Conservation (phyloP, 352 stramenopile species). For the Peronosclerospora sorghi region DNA sequence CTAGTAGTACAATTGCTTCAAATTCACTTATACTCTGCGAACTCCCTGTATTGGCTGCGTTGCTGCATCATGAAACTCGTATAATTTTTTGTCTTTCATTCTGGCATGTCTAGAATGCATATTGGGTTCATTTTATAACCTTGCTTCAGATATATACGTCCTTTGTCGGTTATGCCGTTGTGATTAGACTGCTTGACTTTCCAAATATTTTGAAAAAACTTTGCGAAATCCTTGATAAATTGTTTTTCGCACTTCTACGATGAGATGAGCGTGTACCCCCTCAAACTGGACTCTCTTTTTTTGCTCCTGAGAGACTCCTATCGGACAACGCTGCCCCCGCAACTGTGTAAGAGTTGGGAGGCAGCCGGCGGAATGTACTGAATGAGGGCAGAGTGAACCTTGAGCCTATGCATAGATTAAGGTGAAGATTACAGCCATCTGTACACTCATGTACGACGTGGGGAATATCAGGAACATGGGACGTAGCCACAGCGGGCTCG, state of each 20-base stretch:
- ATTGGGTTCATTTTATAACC: background rate
- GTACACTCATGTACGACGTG: background rate
- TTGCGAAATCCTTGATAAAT: constrained; percentile 1
- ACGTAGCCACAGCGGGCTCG: background rate
- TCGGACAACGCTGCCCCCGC: background rate
- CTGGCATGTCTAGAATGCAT: background rate
- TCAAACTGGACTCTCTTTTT: background rate
- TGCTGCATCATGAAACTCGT: constrained; percentile 10
- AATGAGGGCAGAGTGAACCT: background rate
- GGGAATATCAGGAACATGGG: background rate
- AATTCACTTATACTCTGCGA: constrained; percentile 5
- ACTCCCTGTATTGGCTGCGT: constrained; percentile 5
- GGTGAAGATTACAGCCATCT: background rate
- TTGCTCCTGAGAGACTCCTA: background rate
- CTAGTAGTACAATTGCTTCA: constrained; percentile 7
- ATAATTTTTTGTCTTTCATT: constrained; percentile 1
- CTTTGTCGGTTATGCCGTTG: background rate
- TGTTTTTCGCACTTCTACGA: background rate
- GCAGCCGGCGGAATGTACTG: background rate
- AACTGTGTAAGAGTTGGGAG: background rate
- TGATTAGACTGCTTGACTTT: background rate
- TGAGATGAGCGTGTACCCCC: background rate
- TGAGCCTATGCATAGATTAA: background rate
- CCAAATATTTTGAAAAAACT: background rate
- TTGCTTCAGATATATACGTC: background rate